Conservation (phyloP, 805 yeast species). For the Lipomyces spencermartinsiae region DNA sequence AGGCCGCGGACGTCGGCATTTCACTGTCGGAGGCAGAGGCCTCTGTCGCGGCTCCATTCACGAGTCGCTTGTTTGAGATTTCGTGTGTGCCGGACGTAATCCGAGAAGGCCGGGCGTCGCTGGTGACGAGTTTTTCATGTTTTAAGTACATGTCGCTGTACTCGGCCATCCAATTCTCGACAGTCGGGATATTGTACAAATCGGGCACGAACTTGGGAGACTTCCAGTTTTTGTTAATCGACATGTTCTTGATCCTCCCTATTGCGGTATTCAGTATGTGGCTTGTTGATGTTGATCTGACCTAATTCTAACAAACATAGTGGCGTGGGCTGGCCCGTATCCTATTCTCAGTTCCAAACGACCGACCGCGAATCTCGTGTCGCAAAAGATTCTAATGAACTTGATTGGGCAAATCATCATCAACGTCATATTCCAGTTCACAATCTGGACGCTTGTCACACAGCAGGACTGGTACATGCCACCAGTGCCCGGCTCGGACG, state of each 20-base stretch:
- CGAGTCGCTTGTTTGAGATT: conserved; percentile 87
- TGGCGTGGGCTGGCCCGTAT: conserved; percentile 96
- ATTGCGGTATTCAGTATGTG: conserved; percentile 73
- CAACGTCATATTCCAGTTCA: conserved; percentile 67
- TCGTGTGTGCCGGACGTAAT: conserved; percentile 91
- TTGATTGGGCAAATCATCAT: conserved; percentile 77
- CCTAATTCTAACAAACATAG: conserved; percentile 41
- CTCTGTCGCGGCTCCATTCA: conserved; percentile 97
- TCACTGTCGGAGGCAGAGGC: conserved; percentile 98
- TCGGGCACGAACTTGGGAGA: conserved; percentile 94
- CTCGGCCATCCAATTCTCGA: conserved; percentile 92
- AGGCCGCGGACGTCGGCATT: conserved; percentile 97
- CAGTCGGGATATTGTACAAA: conserved; percentile 83
- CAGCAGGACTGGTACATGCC: conserved; percentile 69
- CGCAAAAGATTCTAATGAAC: conserved; percentile 85
- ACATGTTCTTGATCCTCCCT: conserved; percentile 86
- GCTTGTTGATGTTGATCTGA: not conserved
- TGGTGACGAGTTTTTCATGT: conserved; percentile 94
- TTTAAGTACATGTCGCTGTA: conserved; percentile 97
- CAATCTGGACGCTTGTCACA: conserved; percentile 68
- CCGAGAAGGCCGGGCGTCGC: conserved; percentile 91
- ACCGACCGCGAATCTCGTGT: conserved; percentile 92
- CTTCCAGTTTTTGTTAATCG: conserved; percentile 94
- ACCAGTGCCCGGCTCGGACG: conserved; percentile 64
- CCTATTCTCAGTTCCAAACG: conserved; percentile 65